Percentiles rank a stretch among this genome's conserved stretches.
These are phyloP conservation scores for Arctium minus DNA, from an alignment of 129 eudicot genomes.

Conservation along the genomic window DNA sequence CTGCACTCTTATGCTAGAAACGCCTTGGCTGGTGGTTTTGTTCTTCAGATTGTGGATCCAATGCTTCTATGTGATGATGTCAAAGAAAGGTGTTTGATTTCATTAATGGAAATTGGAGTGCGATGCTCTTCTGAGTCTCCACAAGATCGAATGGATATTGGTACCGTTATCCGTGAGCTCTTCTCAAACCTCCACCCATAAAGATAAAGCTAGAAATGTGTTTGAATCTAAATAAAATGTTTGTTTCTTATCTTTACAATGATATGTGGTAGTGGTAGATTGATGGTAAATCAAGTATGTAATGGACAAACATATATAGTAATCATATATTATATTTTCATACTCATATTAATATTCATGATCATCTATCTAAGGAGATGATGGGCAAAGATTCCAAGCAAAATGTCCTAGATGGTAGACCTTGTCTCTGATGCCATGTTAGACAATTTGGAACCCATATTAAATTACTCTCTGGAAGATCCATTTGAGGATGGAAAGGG, in stretches of 20 bases:
- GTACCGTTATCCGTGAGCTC: constrained; percentile 5
- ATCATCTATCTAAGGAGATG: no score
- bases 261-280: background rate
- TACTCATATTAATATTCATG: no score
- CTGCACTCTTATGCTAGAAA: constrained; percentile 17
- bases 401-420: no score
- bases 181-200: background rate
- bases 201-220: background rate
- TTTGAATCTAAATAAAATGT: background rate
- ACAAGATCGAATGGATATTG: constrained; percentile 2
- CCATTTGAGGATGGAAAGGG: background rate
- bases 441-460: no score
- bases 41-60: constrained; percentile 21
- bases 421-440: no score
- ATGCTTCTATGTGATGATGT: constrained; percentile 6
- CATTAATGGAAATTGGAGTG: background rate
- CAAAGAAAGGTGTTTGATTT: constrained; percentile 3
- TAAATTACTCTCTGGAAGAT: no score
- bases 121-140: constrained; percentile 4
- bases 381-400: no score
- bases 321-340: no score
- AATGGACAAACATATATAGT: background rate
- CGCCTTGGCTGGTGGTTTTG: constrained; percentile 18
- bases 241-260: no score
- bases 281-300: background rate